Evolutionary conservation across 2,329 filamentous ascomycete genomes (phyloP).

Genomic region (Venturia asperata): DNA sequence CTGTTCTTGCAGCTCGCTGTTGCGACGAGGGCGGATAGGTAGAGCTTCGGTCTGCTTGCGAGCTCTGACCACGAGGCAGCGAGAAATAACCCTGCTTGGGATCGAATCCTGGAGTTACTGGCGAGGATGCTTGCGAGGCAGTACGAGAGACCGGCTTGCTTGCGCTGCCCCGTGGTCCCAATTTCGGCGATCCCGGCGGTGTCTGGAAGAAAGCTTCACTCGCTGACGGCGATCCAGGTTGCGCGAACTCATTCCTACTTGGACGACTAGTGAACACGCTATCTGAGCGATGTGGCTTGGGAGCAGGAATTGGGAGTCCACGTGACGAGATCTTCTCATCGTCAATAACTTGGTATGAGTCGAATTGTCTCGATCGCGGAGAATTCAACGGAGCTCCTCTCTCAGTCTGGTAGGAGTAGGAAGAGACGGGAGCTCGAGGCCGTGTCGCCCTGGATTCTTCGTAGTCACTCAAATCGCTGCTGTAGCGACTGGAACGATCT

Average conservation of each 20-base stretch:
- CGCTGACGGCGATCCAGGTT: constrained; percentile 8
- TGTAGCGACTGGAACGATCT: constrained; percentile 7
- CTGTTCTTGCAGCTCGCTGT: constrained; percentile 29
- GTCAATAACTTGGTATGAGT: neutral
- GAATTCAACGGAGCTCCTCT: neutral
- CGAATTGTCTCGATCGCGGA: constrained; percentile 6
- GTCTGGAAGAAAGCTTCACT: neutral
- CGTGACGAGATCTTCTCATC: neutral
- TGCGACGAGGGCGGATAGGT: constrained; percentile 21
- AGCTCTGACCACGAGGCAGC: neutral
- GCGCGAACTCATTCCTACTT: constrained; percentile 8
- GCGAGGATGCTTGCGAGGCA: constrained; percentile 6
- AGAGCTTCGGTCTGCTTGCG: neutral
- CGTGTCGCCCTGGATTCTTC: constrained; percentile 1
- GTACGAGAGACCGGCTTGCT: neutral
- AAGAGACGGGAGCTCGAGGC: neutral
- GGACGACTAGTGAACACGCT: constrained; percentile 11
- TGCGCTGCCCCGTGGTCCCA: neutral
- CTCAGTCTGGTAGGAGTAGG: neutral
- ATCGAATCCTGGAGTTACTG: neutral
- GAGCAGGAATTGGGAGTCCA: neutral
- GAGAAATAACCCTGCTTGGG: neutral
- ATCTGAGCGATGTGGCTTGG: neutral
- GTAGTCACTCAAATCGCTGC: constrained; percentile 10
- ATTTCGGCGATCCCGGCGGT: constrained; percentile 1